Evolutionary conservation across 805 yeast species (phyloP).

Genomic region (Candida nonsorbophila): DNA sequence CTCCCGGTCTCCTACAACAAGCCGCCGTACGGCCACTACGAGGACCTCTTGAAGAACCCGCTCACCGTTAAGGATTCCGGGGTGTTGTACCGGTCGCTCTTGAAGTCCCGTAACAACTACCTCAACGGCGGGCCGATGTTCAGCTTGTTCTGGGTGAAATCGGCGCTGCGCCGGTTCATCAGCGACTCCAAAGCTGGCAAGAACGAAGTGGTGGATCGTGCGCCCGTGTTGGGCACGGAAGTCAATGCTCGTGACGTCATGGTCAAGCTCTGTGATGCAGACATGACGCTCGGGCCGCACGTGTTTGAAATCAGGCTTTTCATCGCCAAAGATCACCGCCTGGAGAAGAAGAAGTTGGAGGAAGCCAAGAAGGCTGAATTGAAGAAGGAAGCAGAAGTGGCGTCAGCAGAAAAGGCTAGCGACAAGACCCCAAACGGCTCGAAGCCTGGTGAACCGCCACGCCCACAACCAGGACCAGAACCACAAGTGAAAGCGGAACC

Average conservation of each 20-base stretch:
- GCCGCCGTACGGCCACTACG: slow-evolving; percentile 56
- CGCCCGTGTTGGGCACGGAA: slow-evolving; percentile 32
- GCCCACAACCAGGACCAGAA: background rate
- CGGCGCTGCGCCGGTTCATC: no score
- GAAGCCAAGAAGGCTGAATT: slow-evolving; percentile 5
- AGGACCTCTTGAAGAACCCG: slow-evolving; percentile 54
- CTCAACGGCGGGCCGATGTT: slow-evolving; percentile 67
- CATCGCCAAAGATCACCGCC: slow-evolving; percentile 76
- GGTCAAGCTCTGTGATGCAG: slow-evolving; percentile 81
- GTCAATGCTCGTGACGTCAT: slow-evolving; percentile 72
- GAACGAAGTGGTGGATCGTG: background rate
- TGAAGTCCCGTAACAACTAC: slow-evolving; percentile 59
- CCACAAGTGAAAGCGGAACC: background rate
- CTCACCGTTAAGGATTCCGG: slow-evolving; percentile 69
- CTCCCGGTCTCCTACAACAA: slow-evolving; percentile 60
- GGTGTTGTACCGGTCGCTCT: slow-evolving; percentile 62
- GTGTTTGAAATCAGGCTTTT: slow-evolving; percentile 69
- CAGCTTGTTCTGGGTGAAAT: slow-evolving; percentile 73
- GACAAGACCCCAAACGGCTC: no score
- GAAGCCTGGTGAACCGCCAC: background rate
- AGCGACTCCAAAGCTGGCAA: background rate
- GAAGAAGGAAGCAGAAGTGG: slow-evolving; percentile 16
- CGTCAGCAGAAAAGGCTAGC: no score
- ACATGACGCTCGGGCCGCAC: slow-evolving; percentile 77
- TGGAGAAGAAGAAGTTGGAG: slow-evolving; percentile 11